phyloP scores from a whole-genome alignment of 2,329 filamentous ascomycete species.

The Colletotrichum sp. region DNA sequence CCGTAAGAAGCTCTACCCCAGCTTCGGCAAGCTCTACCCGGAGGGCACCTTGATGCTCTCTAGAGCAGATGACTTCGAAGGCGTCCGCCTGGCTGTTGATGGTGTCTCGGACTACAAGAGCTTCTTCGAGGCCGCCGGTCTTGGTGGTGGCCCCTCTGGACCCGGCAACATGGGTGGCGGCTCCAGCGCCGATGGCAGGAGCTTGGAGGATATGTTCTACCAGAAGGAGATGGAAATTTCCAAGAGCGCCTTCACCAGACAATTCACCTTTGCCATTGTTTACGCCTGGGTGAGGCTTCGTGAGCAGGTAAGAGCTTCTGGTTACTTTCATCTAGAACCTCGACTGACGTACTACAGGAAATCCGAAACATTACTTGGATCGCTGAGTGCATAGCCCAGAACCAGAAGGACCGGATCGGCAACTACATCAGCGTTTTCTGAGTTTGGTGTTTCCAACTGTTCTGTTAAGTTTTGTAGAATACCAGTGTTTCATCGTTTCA shows the following conservation, averaged over 20 bases:
- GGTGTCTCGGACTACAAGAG: conserved; percentile 92
- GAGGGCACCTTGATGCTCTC: conserved; percentile 96
- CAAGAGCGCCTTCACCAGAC: conserved; percentile 92
- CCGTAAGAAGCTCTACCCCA: conserved; percentile 94
- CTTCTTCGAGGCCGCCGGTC: conserved; percentile 91
- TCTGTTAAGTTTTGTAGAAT: conserved; percentile 46
- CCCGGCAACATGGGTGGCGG: conserved; percentile 87
- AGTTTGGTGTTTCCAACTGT: conserved; percentile 27
- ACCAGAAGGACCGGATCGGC: conserved; percentile 97
- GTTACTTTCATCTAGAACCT: conserved; percentile 27
- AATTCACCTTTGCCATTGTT: conserved; percentile 94
- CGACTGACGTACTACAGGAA: conserved; percentile 69
- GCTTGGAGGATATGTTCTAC: conserved; percentile 97
- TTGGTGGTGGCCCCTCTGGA: conserved; percentile 72
- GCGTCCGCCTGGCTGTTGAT: conserved; percentile 91
- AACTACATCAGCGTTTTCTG: conserved; percentile 99
- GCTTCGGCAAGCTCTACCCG: conserved; percentile 88
- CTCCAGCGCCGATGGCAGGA: conserved; percentile 81
- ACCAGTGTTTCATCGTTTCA: conserved; percentile 28
- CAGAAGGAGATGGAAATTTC: conserved; percentile 99
- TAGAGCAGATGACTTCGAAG: conserved; percentile 92
- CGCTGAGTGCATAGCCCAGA: conserved; percentile 98
- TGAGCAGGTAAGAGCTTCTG: conserved; percentile 78
- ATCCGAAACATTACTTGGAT: conserved; percentile 99
- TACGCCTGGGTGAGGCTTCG: conserved; percentile 98